Evolutionary conservation across 78 protist genomes (phyloP), one percentile per base, ranked within the genome.

Genomic region (Chrysochromulina parva): DNA sequence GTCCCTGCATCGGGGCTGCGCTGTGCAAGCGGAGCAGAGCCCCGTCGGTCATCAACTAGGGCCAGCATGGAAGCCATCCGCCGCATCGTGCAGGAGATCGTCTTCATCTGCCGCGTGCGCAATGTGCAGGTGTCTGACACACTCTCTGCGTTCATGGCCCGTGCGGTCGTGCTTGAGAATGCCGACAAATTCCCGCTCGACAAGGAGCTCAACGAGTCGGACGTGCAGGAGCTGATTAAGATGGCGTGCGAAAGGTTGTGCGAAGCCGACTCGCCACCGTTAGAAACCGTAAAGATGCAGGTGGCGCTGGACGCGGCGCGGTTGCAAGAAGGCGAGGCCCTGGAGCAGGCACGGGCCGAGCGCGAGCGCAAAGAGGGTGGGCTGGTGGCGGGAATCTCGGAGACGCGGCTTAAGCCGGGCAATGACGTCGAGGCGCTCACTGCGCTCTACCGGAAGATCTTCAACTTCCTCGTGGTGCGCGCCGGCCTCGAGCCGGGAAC

Each of bases 251-350:
- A 76, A 60, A 17, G 58, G 85, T n/a, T 76, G 85, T 11, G 48
- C 14, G 55, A 48, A 58, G 20, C 1, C 14, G 58, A 76, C 59
- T 76, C 85, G n/a, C 53, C 85, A 4, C 52, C 85, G 57, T 13
- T 52, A 13, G 85, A 76, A 10, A 76, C 85, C 10, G 55, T 76
- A 26, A 76, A 76, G 85, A 76, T 76, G 85, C 85, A 76, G 85
- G 81, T 73, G 2, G 58, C 59, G 3, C 52, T 76, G 13, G 85
- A 76, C 57, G 11, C 28, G 16, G 85, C 85, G 53, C 54, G 55
- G 20, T 5, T 76, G 53, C 26, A 50, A 26, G 85, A 76, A 58
- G 3, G 2, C 22, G 85, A 76, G 59, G 11, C 0, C 38, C 57
- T 76, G 47, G 59, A 76, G 57, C 24, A 3, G 28, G 38, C 38